Percentiles rank a stretch among this genome's conserved stretches.
Conservation (phyloP, 345 rosid species). For the Eucalyptus viminalis region DNA sequence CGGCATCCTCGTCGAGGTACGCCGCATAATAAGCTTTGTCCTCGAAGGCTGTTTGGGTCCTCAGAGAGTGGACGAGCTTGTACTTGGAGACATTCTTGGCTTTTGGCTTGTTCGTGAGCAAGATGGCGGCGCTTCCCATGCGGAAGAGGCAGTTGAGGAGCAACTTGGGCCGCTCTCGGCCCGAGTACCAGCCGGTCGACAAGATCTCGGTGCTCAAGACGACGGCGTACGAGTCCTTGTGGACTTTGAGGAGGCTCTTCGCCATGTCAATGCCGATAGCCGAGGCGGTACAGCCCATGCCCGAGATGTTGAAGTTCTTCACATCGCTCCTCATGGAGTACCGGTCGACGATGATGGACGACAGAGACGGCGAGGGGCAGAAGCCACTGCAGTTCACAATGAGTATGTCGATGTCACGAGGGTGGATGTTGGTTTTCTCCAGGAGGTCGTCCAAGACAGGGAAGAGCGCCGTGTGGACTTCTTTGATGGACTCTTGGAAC, state of each 20-base stretch:
- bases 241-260: slow-evolving; percentile 16
- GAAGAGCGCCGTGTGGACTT: slow-evolving; percentile 36
- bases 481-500: slow-evolving; percentile 20
- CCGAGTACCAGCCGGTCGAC: slow-evolving; percentile 50
- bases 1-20: slow-evolving; percentile 34
- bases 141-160: slow-evolving; percentile 42
- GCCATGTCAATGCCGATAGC: slow-evolving; percentile 31
- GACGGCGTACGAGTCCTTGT: slow-evolving; percentile 19
- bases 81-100: slow-evolving; percentile 22
- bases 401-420: slow-evolving; percentile 30
- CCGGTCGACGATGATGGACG: slow-evolving; percentile 36
- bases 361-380: slow-evolving; percentile 42
- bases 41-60: slow-evolving; percentile 29
- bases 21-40: slow-evolving; percentile 21
- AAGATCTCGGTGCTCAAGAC: slow-evolving; percentile 47
- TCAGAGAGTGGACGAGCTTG: slow-evolving; percentile 5
- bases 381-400: slow-evolving; percentile 43
- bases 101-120: slow-evolving; percentile 29
- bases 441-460: slow-evolving; percentile 34
- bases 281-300: slow-evolving; percentile 63
- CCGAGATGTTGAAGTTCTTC: slow-evolving; percentile 40
- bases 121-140: slow-evolving; percentile 48
- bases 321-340: slow-evolving; percentile 26
- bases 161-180: slow-evolving; percentile 28
- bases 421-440: slow-evolving; percentile 17